A percentile compares a stretch with the other conserved stretches of the same genome.
Evolutionary conservation across 345 rosid genomes (phyloP).

Genomic region (Anacardium occidentale): DNA sequence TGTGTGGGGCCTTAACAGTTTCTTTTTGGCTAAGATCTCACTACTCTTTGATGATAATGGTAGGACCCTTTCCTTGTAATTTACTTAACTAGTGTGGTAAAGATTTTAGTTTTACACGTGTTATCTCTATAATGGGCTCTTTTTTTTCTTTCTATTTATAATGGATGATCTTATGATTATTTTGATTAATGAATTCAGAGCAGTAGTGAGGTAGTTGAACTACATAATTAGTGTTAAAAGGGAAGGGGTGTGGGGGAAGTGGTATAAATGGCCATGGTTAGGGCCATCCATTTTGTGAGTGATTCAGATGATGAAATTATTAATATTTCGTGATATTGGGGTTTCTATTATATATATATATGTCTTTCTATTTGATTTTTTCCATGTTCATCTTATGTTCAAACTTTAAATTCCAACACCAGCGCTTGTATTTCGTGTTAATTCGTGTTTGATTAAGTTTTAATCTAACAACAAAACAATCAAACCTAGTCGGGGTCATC

Average conservation of each 20-base stretch:
- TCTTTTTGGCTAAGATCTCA: slow-evolving; percentile 1
- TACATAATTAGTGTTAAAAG: background rate
- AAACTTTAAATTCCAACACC: no score
- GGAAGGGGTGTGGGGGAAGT: no score
- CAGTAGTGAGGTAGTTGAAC: slow-evolving; percentile 16
- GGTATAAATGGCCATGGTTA: slow-evolving; percentile 12
- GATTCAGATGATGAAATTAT: background rate
- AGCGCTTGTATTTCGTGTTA: no score
- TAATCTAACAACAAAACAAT: no score
- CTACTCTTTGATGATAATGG: slow-evolving; percentile 13
- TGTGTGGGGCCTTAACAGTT: slow-evolving; percentile 12
- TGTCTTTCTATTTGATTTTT: background rate
- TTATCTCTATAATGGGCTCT: background rate
- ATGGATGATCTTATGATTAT: slow-evolving; percentile 21
- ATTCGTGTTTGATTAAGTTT: no score
- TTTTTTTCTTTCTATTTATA: background rate
- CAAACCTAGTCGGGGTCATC: no score
- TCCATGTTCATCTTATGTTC: background rate
- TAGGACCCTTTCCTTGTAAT: background rate
- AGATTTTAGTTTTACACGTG: slow-evolving; percentile 20
- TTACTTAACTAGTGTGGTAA: background rate
- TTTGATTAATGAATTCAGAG: slow-evolving; percentile 7
- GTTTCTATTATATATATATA: background rate
- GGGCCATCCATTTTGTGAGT: slow-evolving; percentile 4
- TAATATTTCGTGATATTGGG: background rate